Evolutionary conservation across 2,329 filamentous ascomycete genomes (phyloP), one percentile per base, ranked within the genome.

Genomic region (Plectosphaerella cucumerina): DNA sequence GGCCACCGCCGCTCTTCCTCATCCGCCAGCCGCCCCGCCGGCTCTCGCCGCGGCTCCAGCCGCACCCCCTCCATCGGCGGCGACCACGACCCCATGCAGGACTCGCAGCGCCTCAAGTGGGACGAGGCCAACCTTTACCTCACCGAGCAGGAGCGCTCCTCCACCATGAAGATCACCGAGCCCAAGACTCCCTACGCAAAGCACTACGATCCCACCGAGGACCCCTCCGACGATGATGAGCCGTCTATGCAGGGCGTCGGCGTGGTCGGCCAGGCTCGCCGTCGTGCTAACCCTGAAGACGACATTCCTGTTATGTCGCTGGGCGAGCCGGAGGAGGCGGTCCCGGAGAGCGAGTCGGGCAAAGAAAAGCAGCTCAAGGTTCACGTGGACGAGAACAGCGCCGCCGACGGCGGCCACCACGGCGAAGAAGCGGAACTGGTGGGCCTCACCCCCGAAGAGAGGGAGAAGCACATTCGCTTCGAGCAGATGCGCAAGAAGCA

Each of bases 101-200:
- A 48, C 22, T 85, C 81, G 52, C 87, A 89, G 56, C 86, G 91
- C 56, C 78, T 99, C 59, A 96, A 97, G 74, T 99, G 94, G 94
- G 94, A 99, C 69, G 94, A 99, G 75, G 94, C 90, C 44, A 99
- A 99, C 66, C 81, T 99, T 31, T 99, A 97, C 72, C 81, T 99
- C 49, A 94, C 94, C 8, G 94, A 99, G 73, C 93, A 97, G 70
- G 90, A 97, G 71, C 92, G 89, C 70, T 90, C 86, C 53, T 87
- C 88, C 55, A 97, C 92, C 53, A 99, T 99, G 94, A 99, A 97
- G 78, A 99, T 99, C 58, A 89, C 91, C 59, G 94, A 99, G 74
- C 94, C 94, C 55, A 99, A 99, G 79, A 99, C 94, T 8, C 94
- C 94, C 5, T 99, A 93, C 67, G 94, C 90, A 34, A 88, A 87